Conservation (phyloP, 164 flowering plant species). For the Magnolia sinica region DNA sequence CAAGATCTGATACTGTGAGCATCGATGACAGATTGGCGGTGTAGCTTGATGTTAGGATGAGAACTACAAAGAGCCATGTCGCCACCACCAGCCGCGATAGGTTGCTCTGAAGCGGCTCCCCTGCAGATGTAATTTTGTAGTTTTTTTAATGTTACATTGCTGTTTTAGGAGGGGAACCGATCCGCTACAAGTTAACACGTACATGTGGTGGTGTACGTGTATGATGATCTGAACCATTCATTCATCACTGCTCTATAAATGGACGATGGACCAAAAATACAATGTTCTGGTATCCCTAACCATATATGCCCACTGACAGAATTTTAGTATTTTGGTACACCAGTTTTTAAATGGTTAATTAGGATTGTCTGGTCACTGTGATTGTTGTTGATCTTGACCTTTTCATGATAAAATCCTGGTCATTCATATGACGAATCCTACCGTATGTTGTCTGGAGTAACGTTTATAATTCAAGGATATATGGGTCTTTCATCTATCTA, state of each 20-base stretch:
- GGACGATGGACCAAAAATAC: not conserved
- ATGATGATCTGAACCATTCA: not conserved
- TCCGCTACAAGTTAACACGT: not conserved
- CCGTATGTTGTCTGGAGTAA: no score
- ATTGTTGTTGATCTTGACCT: no score
- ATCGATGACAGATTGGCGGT: slow-evolving; percentile 17
- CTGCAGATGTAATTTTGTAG: slow-evolving; percentile 2
- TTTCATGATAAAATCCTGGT: no score
- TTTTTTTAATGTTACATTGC: not conserved
- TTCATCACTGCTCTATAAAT: not conserved
- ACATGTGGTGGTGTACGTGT: not conserved
- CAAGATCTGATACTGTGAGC: slow-evolving; percentile 36
- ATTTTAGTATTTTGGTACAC: no score
- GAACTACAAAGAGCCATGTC: slow-evolving; percentile 25
- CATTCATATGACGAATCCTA: no score
- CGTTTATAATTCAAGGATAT: no score
- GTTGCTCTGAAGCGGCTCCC: slow-evolving; percentile 19
- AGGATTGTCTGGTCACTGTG: no score
- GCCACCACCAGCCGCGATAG: slow-evolving; percentile 17
- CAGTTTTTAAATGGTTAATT: no score
- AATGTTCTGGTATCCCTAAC: no score
- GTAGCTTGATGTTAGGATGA: slow-evolving; percentile 25
- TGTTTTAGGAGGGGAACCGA: not conserved
- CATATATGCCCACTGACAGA: no score
- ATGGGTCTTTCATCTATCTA: no score